Conservation (phyloP, 2,329 filamentous ascomycete species). For the Myrmaecium sp. region DNA sequence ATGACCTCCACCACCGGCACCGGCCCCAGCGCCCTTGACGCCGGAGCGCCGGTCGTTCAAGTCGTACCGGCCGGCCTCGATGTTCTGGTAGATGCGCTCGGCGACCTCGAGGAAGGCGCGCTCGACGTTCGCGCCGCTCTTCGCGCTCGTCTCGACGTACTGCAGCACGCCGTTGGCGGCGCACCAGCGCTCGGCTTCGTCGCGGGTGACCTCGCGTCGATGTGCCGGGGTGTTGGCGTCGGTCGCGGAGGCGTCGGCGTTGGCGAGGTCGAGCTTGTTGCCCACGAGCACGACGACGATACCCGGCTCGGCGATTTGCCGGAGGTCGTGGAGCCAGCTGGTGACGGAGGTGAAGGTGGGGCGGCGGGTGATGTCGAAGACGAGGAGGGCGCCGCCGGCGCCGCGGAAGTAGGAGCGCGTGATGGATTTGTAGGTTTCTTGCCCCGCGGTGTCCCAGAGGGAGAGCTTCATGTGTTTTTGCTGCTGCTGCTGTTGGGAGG, state of each 20-base stretch:
- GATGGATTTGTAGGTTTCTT: constrained; percentile 95
- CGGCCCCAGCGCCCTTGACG: constrained; percentile 54
- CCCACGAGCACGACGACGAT: constrained; percentile 91
- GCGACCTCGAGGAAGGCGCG: constrained; percentile 84
- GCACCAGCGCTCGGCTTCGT: constrained; percentile 87
- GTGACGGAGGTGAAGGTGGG: constrained; percentile 78
- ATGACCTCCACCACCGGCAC: constrained; percentile 24
- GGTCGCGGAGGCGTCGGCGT: constrained; percentile 23
- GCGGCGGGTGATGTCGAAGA: constrained; percentile 83
- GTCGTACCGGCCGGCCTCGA: constrained; percentile 88
- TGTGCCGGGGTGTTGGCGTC: constrained; percentile 9
- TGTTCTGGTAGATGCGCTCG: constrained; percentile 91
- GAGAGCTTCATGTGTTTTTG: constrained; percentile 82
- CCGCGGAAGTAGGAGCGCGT: constrained; percentile 89
- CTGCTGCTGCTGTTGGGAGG: constrained; percentile 16
- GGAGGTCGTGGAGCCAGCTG: constrained; percentile 84
- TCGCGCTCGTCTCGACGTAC: constrained; percentile 93
- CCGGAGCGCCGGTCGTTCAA: constrained; percentile 83
- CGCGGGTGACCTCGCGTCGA: constrained; percentile 61
- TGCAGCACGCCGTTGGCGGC: constrained; percentile 68
- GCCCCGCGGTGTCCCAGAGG: constrained; percentile 90
- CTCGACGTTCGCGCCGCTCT: constrained; percentile 89
- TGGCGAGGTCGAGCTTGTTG: constrained; percentile 81
- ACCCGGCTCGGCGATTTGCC: constrained; percentile 86
- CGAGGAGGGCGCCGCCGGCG: constrained; percentile 59